Conservation (phyloP, 2,329 filamentous ascomycete species). For the Pseudogymnoascus sp. region DNA sequence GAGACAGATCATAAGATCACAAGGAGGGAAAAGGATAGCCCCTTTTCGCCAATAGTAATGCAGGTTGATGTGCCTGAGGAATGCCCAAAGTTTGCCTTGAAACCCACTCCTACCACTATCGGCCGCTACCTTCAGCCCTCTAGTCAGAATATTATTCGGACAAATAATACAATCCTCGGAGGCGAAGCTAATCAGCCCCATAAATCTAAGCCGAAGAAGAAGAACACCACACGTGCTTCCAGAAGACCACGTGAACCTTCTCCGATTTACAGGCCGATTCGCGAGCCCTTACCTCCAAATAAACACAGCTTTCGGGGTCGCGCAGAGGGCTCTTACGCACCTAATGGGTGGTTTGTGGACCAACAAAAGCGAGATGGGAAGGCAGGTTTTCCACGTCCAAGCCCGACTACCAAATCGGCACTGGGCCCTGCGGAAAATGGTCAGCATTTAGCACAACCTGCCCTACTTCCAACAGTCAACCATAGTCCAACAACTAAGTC, state of each 20-base stretch:
- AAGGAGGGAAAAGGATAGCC: not conserved
- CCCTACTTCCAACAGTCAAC: not conserved
- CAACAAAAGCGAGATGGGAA: not conserved
- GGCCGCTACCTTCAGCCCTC: slow-evolving; percentile 4
- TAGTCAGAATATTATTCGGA: slow-evolving; percentile 1
- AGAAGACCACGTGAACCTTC: not conserved
- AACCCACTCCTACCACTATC: not conserved
- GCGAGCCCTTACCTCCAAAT: not conserved
- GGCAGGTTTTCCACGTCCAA: not conserved
- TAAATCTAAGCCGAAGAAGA: not conserved
- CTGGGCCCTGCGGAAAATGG: not conserved
- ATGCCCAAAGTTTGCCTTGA: not conserved
- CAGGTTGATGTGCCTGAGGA: not conserved
- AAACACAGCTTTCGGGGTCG: not conserved
- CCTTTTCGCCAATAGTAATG: not conserved
- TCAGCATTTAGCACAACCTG: not conserved
- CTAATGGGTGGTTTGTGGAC: not conserved
- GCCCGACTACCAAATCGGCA: not conserved
- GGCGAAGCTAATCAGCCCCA: not conserved
- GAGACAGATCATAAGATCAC: not conserved
- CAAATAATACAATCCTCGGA: not conserved
- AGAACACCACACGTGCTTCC: not conserved
- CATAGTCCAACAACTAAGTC: not conserved
- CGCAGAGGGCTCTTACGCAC: not conserved
- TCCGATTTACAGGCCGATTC: not conserved